Conservation (phyloP, 306 rosid species). For the Prunus fruticosa region DNA sequence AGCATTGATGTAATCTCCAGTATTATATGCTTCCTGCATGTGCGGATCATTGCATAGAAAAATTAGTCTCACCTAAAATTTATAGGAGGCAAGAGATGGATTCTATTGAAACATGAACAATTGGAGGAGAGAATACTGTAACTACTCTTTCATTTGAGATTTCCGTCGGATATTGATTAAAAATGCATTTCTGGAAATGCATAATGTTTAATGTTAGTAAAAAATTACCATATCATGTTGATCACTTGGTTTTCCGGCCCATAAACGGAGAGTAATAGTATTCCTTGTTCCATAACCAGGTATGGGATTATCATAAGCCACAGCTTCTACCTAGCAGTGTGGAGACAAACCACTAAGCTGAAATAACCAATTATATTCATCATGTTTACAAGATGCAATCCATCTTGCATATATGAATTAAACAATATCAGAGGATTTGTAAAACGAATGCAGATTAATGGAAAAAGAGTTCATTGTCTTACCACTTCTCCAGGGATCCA, state of each 20-base stretch:
- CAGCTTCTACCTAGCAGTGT: conserved; percentile 64
- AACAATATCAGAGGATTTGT: conserved; percentile 15
- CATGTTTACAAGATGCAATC: conserved; percentile 20
- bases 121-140: not conserved
- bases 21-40: conserved; percentile 68
- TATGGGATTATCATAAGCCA: conserved; percentile 78
- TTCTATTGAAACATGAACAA: not conserved
- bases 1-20: conserved; percentile 75
- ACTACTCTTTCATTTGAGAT: conserved; percentile 13
- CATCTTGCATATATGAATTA: conserved; percentile 5
- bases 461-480: conserved; percentile 25
- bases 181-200: not conserved
- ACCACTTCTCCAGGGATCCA: conserved; percentile 79
- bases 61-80: not conserved
- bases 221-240: conserved; percentile 57
- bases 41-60: not conserved
- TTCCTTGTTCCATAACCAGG: conserved; percentile 81
- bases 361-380: conserved; percentile 14
- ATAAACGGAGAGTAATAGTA: conserved; percentile 67
- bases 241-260: conserved; percentile 78
- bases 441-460: conserved; percentile 6
- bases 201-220: not conserved
- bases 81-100: conserved; percentile 4
- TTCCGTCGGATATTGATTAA: not conserved
- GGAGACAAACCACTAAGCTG: conserved; percentile 24